Evolutionary conservation across 345 rosid genomes (phyloP), one percentile per base, ranked within the genome.

Genomic region (Pistacia integerrima): DNA sequence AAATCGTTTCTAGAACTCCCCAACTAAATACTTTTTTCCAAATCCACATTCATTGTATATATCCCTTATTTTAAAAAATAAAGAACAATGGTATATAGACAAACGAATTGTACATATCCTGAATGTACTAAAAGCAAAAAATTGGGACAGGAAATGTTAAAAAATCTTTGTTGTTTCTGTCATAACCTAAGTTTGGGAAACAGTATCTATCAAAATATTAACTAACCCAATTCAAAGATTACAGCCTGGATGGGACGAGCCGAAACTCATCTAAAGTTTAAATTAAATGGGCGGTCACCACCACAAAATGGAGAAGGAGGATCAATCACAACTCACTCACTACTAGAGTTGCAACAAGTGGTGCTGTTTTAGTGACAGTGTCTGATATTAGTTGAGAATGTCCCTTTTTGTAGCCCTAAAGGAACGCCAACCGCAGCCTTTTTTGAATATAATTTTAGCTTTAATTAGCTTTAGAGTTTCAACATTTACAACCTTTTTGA

Each of bases 391-490:
- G 82, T 75, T 75, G 83, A 48, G 60, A 22, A 4, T 58, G 74
- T 20, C 60, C 49, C 72, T 16, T 22, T 64, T 38, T 75, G 77
- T 69, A 59, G 64, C 78, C 71, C 13, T 2, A 70, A 69, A 22
- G 60, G 11, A 46, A 67, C 75, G 63, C 17, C 22, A 56, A 33
- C 12, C 66, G 88, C 85, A 76, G 85, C 77, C 70, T 48, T 82
- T 64, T 57, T 85, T 85, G 88, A 85, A 73, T 52, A 0, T 58
- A 38, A 44, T n/a, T 57, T 11, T 8, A 3, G 22, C 11, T 41
- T 22, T 8, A 13, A n/a, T 20, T 7, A 11, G 11, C 75, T 68
- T 38, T 70, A 22, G 52, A 41, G 79, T 56, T 20, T 54, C 51
- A 52, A 28, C 22, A 20, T 67, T 16, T 59, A 7, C 68, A 28